Conservation (phyloP, 2,329 filamentous ascomycete genomes). For the Neofusicoccum ribis region DNA sequence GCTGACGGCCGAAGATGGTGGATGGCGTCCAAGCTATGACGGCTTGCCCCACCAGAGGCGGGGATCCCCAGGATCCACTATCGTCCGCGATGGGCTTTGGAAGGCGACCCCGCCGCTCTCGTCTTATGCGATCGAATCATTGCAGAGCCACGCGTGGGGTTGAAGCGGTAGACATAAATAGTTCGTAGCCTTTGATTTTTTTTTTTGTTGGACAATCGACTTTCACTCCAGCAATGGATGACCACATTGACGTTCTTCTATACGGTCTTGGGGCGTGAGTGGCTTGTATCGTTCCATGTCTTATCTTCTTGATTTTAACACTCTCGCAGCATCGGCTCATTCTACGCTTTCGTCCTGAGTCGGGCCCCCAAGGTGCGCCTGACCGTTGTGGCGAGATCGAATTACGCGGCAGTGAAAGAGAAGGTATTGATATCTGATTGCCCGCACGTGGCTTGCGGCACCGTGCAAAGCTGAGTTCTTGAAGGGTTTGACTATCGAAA, state of each 20-base stretch:
- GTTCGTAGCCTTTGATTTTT: not conserved
- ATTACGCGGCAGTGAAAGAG: not conserved
- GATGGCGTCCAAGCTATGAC: too few relatives aligned
- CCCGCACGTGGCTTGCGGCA: too few relatives aligned
- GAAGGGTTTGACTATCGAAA: not conserved
- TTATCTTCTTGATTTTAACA: too few relatives aligned
- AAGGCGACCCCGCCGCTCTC: too few relatives aligned
- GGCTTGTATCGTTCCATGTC: not conserved
- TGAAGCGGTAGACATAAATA: not conserved
- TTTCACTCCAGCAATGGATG: not conserved
- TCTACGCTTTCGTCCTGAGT: not conserved
- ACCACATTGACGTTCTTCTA: not conserved
- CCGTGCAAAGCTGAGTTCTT: not conserved
- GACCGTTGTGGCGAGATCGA: not conserved
- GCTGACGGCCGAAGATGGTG: too few relatives aligned
- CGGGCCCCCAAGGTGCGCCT: not conserved
- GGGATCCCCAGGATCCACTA: too few relatives aligned
- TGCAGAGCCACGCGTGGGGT: not conserved
- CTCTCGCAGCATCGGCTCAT: not conserved
- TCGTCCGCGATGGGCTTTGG: too few relatives aligned
- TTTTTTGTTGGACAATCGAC: not conserved
- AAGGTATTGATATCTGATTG: not conserved
- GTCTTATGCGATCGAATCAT: too few relatives aligned
- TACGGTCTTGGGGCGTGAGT: not conserved
- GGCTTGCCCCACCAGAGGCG: too few relatives aligned